Evolutionary conservation across 2,329 filamentous ascomycete genomes (phyloP).

Genomic region (Aciculosporium take): DNA sequence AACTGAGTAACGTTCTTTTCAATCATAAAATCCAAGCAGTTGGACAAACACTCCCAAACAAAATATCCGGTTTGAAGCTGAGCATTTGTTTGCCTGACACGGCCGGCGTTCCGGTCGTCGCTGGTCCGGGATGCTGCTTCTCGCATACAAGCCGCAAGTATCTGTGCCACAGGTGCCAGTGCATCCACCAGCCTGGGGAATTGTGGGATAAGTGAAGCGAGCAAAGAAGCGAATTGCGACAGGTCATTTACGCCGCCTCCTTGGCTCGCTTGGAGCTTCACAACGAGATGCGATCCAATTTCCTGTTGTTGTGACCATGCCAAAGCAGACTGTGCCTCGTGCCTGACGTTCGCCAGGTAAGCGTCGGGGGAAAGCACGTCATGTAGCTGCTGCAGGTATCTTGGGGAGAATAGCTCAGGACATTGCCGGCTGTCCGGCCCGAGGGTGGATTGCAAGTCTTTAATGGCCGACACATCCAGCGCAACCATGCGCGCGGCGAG

Average conservation of each 20-base stretch:
- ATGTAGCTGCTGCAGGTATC: slow-evolving; percentile 32
- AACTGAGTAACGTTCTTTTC: slow-evolving; percentile 43
- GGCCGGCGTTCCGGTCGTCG: slow-evolving; percentile 8
- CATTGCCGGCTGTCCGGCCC: slow-evolving; percentile 5
- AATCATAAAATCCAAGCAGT: slow-evolving; percentile 30
- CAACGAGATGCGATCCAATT: slow-evolving; percentile 23
- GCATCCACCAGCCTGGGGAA: slow-evolving; percentile 34
- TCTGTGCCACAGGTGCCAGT: slow-evolving; percentile 23
- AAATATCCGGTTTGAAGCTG: slow-evolving; percentile 26
- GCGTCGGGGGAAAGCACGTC: slow-evolving; percentile 12
- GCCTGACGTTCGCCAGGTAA: slow-evolving; percentile 6
- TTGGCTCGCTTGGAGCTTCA: slow-evolving; percentile 26
- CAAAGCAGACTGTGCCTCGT: slow-evolving; percentile 7
- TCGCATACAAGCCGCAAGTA: slow-evolving; percentile 19
- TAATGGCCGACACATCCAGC: slow-evolving; percentile 25
- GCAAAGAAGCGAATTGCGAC: slow-evolving; percentile 25
- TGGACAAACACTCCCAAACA: slow-evolving; percentile 29
- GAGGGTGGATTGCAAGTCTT: slow-evolving; percentile 7
- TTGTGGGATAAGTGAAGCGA: slow-evolving; percentile 27
- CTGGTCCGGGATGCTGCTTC: slow-evolving; percentile 14
- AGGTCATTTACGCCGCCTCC: slow-evolving; percentile 30
- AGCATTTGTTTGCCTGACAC: slow-evolving; percentile 13
- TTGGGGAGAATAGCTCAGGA: slow-evolving; percentile 15
- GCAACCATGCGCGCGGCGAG: slow-evolving; percentile 38
- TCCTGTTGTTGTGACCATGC: slow-evolving; percentile 9